Evolutionary conservation across 108 stramenopile genomes (phyloP).

Genomic region (Conticribra guillardii): DNA sequence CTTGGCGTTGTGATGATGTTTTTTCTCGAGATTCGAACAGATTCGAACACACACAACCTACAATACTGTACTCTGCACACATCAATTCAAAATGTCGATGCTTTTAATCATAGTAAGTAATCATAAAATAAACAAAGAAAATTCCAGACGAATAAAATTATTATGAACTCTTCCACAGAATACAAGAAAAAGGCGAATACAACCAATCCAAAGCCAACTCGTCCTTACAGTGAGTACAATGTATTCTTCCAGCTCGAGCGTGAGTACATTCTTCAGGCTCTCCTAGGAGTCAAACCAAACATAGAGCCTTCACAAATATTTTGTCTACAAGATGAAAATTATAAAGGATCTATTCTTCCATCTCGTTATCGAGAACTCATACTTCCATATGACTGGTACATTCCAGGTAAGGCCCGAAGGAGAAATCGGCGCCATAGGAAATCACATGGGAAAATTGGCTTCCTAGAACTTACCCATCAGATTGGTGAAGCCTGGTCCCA

Average conservation of each 20-base stretch:
- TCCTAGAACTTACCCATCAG: slow-evolving; percentile 2
- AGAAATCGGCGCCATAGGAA: slow-evolving; percentile 4
- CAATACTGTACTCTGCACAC: too few species aligned
- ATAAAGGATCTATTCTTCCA: slow-evolving; percentile 5
- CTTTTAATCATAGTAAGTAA: too few species aligned
- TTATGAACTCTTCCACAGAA: too few species aligned
- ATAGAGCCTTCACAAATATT: slow-evolving; percentile 4
- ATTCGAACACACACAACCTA: too few species aligned
- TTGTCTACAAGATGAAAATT: neutral
- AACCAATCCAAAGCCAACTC: neutral
- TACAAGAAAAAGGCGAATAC: too few species aligned
- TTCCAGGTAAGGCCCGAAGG: slow-evolving; percentile 1
- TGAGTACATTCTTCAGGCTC: slow-evolving; percentile 1
- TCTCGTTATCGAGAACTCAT: slow-evolving; percentile 1
- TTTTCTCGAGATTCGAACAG: too few species aligned
- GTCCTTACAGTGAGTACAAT: slow-evolving; percentile 9
- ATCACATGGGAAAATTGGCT: slow-evolving; percentile 16
- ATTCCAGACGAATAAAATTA: too few species aligned
- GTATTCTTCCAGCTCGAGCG: slow-evolving; percentile 11
- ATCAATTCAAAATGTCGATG: too few species aligned
- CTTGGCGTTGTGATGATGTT: too few species aligned
- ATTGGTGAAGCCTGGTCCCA: slow-evolving; percentile 1
- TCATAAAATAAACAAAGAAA: too few species aligned
- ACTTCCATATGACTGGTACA: slow-evolving; percentile 10
- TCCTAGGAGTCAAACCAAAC: neutral